Base-by-base conservation (phyloP, 805 yeast genomes). In the Blastobotrys peoriensis region DNA sequence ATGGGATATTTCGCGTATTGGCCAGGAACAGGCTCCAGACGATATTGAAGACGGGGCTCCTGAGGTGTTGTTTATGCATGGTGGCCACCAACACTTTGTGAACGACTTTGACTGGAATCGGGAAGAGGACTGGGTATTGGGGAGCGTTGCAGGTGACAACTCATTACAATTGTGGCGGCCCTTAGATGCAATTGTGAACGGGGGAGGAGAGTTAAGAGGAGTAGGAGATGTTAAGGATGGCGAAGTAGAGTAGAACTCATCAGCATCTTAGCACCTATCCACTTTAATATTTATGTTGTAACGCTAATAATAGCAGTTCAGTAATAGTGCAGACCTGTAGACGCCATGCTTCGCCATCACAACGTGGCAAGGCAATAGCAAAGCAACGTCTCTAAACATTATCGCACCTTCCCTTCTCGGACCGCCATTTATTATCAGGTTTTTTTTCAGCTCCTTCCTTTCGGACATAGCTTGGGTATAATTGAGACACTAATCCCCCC, bases 111-210 rank as follows among this genome's bases (percentile, higher is more conserved):
- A 74, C 45, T 76, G 89, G 74, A 81, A 83, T 56, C 85, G 86
- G 1, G 62, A 59, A 6, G 63, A 81, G 39, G 69, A 71, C 20
- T 74, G 80, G 64, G 70, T 84, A 1, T 61, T 78, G 27, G 81
- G 81, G 5, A 76, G 84, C 44, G 79, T 79, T 42, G 86, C 85
- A 1, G 93, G 83, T 56, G 96, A 87, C 60, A 76, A 74, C 37
- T 69, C 86, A 48, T 65, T 85, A 28, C 89, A 85, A 59, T 69
- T 87, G 4, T 87, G 93, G 93, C 79, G 74, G 57, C 81, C 84
- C 8, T 74, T 82, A 48, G 60, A 73, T 17, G 67, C 69, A 16
- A 62, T 64, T 56, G 54, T 64, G 5, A 25, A 25, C 10, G 30
- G 10, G 13, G 30, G 30, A 25, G 30, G 30, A 8, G 30, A 25